These are phyloP conservation scores for Penicillium fuscoglaucum DNA, from an alignment of 2,329 filamentous ascomycete genomes.

Conservation along the genomic window DNA sequence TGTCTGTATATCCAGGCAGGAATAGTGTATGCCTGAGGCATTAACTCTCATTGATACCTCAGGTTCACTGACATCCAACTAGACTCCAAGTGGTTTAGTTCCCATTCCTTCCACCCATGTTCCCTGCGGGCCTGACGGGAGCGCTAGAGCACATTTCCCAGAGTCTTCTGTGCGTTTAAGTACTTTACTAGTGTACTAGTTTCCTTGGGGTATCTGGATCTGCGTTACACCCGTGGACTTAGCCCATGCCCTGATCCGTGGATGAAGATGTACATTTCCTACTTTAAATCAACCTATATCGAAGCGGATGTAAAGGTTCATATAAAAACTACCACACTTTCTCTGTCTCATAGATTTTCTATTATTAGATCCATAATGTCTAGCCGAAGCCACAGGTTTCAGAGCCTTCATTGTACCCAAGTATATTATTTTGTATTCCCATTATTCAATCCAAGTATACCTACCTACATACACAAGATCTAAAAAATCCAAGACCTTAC, in stretches of 20 bases:
- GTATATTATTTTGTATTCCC: not conserved
- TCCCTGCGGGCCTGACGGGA: slow-evolving; percentile 10
- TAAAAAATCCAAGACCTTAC: not conserved
- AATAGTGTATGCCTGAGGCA: not conserved
- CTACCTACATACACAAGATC: not conserved
- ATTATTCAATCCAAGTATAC: not conserved
- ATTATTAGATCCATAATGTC: not conserved
- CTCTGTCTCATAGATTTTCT: not conserved
- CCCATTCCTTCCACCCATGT: slow-evolving; percentile 8
- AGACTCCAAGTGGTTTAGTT: slow-evolving; percentile 10
- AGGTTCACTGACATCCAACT: not conserved
- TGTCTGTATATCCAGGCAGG: slow-evolving; percentile 4
- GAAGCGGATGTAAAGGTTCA: not conserved
- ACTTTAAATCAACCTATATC: slow-evolving; percentile 1
- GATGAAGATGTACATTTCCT: not conserved
- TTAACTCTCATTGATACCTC: not conserved
- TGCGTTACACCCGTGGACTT: not conserved
- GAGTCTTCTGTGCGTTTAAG: slow-evolving; percentile 8
- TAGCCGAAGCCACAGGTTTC: not conserved
- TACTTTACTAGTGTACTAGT: slow-evolving; percentile 14
- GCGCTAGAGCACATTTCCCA: slow-evolving; percentile 10
- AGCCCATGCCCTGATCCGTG: slow-evolving; percentile 15
- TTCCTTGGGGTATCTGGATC: slow-evolving; percentile 13
- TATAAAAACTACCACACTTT: not conserved
- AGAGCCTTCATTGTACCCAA: not conserved